Base-by-base conservation (phyloP, 768 basidiomycete genomes). In the Rhodocollybia butyracea region DNA sequence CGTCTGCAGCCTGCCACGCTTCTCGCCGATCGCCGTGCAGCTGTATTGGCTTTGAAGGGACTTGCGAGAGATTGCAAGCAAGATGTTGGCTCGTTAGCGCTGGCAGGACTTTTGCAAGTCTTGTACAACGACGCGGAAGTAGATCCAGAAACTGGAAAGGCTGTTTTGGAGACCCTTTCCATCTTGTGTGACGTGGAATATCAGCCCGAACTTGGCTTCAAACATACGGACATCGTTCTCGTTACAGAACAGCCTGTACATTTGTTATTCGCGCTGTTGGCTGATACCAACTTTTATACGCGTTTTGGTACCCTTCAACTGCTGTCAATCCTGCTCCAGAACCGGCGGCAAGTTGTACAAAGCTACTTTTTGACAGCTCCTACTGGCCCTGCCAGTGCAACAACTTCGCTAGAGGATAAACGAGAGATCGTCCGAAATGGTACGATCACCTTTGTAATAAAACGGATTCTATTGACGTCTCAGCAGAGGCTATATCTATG, bases 1-100 rank as follows among this genome's bases (percentile, higher is more conserved):
- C 76, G 94, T 29, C 83, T 99, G 21, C 89, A 92, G 19, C 93
- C 94, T n/a, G 85, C 89, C 3, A 88, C 91, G 0, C 83, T 91
- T 24, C 83, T 95, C 15, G 89, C 94, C 29, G 97, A 98, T 73
- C 79, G 97, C 62, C 82, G 93, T 56, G 96, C 96, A 26, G 89
- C 96, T 0, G 88, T 99, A n/a, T 76, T 97, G 51, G 84, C 93
- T 1, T 80, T 99, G 60, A 98, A 98, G 68, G 96, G 95, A 21
- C 85, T 98, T 51, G 77, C 87, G 43, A 82, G 94, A 56, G 95
- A 97, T 69, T 93, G 89, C 76, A 95, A 90, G 68, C 78, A 86
- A 57, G 92, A 97, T 56, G 90, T 98, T 21, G 94, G 93, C 15
- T 78, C 83, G 58, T 78, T 79, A 45, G 89, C 93, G 1, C 76